A percentile compares a stretch with the other conserved stretches of the same genome.
phyloP scores from a whole-genome alignment of 768 basidiomycete species.

The Grammothele lineata region DNA sequence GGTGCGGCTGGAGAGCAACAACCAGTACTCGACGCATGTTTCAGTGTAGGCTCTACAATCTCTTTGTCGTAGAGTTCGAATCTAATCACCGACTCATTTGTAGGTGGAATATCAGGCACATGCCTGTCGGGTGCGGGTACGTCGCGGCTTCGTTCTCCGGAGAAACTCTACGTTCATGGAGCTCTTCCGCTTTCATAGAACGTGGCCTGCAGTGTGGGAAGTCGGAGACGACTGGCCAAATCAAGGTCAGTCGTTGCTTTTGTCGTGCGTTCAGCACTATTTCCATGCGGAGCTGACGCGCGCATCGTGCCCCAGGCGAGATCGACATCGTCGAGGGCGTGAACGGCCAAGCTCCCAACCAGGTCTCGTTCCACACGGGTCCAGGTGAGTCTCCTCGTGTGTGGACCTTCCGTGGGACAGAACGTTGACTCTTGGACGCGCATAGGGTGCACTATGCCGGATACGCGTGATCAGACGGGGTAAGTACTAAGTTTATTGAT shows the following conservation, averaged over 20 bases:
- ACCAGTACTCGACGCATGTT: conserved; percentile 45
- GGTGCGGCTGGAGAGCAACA: conserved; percentile 51
- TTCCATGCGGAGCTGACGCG: background rate
- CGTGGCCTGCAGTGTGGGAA: conserved; percentile 63
- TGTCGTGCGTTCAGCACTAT: background rate
- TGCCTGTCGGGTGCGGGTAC: conserved; percentile 45
- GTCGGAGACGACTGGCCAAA: conserved; percentile 48
- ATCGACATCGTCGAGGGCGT: conserved; percentile 52
- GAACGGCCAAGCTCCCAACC: conserved; percentile 48
- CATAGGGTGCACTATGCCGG: conserved; percentile 1
- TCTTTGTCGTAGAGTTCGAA: background rate
- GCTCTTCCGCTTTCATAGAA: conserved; percentile 10
- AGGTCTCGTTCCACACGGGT: conserved; percentile 53
- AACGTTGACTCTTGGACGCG: background rate
- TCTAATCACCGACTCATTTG: background rate
- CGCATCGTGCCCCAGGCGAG: no score
- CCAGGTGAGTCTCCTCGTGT: conserved; percentile 32
- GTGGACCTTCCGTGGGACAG: background rate
- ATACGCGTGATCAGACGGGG: background rate
- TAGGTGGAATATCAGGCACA: conserved; percentile 47
- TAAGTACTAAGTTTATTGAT: background rate
- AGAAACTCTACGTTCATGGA: background rate
- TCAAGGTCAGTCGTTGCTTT: conserved; percentile 1
- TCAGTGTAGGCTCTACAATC: conserved; percentile 27
- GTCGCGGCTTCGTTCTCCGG: background rate